A percentile compares a stretch with the other conserved stretches of the same genome.
Conservation (phyloP, 768 basidiomycete genomes). For the Baorangia bicolor region DNA sequence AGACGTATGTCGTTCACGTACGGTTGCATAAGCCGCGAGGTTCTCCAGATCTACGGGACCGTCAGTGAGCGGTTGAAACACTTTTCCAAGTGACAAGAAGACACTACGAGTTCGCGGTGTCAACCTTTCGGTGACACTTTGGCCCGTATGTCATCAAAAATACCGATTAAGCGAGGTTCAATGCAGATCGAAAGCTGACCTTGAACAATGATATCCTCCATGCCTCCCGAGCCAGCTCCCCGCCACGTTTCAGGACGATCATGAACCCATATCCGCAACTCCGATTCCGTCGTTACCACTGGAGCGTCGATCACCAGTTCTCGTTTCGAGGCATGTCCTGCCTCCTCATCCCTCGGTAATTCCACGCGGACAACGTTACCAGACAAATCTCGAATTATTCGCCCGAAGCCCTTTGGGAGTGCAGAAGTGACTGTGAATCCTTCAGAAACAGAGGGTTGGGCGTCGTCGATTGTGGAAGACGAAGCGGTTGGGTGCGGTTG, state of each 20-base stretch:
- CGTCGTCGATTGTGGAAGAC: background rate
- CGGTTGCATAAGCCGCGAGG: slow-evolving; percentile 48
- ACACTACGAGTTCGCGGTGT: background rate
- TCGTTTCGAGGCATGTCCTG: slow-evolving; percentile 15
- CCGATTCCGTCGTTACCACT: slow-evolving; percentile 8
- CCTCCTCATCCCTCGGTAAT: slow-evolving; percentile 51
- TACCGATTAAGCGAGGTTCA: background rate
- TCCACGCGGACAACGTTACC: slow-evolving; percentile 76
- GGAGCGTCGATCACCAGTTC: slow-evolving; percentile 44
- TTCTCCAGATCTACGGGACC: slow-evolving; percentile 59
- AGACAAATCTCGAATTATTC: slow-evolving; percentile 75
- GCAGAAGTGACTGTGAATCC: slow-evolving; percentile 20
- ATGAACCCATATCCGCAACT: slow-evolving; percentile 20
- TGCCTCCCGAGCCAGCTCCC: background rate
- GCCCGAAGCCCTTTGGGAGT: slow-evolving; percentile 68
- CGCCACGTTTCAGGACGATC: background rate
- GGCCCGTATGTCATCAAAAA: background rate
- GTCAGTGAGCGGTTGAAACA: slow-evolving; percentile 10
- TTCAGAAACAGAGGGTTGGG: slow-evolving; percentile 1
- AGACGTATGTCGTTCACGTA: slow-evolving; percentile 62
- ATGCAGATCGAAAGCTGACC: slow-evolving; percentile 33
- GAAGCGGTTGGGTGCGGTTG: background rate
- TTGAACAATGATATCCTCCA: slow-evolving; percentile 15
- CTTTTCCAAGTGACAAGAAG: background rate
- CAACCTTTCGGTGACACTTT: background rate